Conservation (phyloP, 306 rosid species). For the Bauhinia variegata region DNA sequence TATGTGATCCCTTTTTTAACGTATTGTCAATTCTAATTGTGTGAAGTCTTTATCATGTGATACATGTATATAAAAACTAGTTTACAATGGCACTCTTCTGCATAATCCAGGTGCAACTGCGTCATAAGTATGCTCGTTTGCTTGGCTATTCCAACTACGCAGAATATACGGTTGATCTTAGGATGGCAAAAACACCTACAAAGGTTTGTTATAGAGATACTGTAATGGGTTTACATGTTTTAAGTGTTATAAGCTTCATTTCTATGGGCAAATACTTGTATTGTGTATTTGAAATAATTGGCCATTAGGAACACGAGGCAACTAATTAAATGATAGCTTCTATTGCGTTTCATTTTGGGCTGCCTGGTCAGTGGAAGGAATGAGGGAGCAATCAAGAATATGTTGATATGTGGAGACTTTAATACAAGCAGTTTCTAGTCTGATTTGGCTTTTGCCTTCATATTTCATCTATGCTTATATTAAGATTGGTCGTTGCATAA, state of each 20-base stretch:
- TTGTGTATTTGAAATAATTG: slow-evolving; percentile 10
- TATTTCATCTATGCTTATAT: background rate
- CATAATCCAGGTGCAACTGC: slow-evolving; percentile 74
- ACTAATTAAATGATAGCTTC: slow-evolving; percentile 14
- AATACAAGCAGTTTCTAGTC: background rate
- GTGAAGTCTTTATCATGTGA: slow-evolving; percentile 17
- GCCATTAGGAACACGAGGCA: background rate
- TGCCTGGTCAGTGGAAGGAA: slow-evolving; percentile 17
- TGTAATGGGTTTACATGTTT: background rate
- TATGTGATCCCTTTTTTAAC: slow-evolving; percentile 19
- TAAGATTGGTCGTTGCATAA: slow-evolving; percentile 7
- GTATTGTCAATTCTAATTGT: slow-evolving; percentile 3
- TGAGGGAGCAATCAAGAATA: background rate
- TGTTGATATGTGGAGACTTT: background rate
- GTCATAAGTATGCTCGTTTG: slow-evolving; percentile 88
- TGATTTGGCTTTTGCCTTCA: background rate
- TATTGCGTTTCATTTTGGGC: slow-evolving; percentile 17
- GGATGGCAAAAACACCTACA: slow-evolving; percentile 94
- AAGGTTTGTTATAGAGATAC: slow-evolving; percentile 62
- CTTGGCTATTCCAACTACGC: slow-evolving; percentile 91
- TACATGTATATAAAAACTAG: background rate
- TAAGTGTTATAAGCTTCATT: background rate
- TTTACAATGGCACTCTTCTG: slow-evolving; percentile 29
- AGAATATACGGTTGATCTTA: slow-evolving; percentile 73
- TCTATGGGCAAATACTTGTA: background rate